A percentile compares a stretch with the other conserved stretches of the same genome.
Evolutionary conservation across 148 eudicot genomes (phyloP).

Genomic region (Fagopyrum homotropicum): DNA sequence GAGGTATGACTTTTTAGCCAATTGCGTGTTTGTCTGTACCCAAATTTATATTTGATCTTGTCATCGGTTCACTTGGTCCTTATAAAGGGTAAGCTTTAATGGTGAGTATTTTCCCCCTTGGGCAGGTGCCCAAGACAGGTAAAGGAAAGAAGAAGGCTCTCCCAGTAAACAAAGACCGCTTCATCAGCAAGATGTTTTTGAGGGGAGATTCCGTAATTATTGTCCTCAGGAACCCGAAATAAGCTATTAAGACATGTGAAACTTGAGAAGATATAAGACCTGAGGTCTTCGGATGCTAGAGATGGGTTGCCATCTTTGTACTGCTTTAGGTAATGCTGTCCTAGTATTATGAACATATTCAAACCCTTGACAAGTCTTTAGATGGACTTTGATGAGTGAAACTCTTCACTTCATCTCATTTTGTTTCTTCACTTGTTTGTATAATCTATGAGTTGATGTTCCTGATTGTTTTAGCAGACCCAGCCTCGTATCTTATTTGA

Average conservation of each 20-base stretch:
- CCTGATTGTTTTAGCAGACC: background rate
- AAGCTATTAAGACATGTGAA: constrained; percentile 20
- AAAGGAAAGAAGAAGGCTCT: constrained; percentile 93
- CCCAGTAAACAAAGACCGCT: constrained; percentile 84
- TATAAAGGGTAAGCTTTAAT: background rate
- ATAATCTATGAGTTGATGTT: background rate
- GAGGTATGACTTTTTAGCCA: constrained; percentile 40
- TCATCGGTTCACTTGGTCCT: background rate
- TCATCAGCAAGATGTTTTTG: constrained; percentile 95
- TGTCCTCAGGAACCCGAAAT: constrained; percentile 87
- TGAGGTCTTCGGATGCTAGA: background rate
- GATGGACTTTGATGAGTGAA: background rate
- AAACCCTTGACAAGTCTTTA: constrained; percentile 1
- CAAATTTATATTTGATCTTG: background rate
- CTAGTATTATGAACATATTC: background rate
- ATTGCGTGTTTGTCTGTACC: background rate
- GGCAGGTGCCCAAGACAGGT: constrained; percentile 88
- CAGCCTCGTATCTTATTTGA: background rate
- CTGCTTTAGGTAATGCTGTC: background rate
- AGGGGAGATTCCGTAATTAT: constrained; percentile 92
- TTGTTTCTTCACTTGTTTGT: background rate
- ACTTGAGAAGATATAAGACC: background rate
- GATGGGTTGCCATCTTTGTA: background rate
- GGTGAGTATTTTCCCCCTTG: background rate
- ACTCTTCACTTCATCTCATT: background rate